Conservation (phyloP, 2,329 filamentous ascomycete species). For the Aureobasidium sp. region DNA sequence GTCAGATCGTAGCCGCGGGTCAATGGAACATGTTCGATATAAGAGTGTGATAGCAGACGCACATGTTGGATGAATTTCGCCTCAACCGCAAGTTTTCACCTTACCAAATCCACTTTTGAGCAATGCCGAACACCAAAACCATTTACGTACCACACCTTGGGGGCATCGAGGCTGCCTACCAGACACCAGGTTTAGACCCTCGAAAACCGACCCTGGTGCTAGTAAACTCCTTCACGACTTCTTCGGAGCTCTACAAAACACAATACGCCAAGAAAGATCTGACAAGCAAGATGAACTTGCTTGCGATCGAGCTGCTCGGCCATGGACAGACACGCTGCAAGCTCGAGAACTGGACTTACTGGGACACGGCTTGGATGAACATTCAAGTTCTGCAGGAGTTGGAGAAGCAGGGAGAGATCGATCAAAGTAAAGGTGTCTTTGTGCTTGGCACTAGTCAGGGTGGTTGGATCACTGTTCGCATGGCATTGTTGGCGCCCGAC, state of each 20-base stretch:
- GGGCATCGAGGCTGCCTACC: slow-evolving; percentile 43
- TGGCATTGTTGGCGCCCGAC: slow-evolving; percentile 45
- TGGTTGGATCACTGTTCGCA: slow-evolving; percentile 45
- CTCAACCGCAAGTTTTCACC: too few species aligned
- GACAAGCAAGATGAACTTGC: slow-evolving; percentile 37
- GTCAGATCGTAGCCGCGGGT: too few species aligned
- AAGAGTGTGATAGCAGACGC: too few species aligned
- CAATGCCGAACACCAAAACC: slow-evolving; percentile 24
- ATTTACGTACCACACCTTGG: slow-evolving; percentile 44
- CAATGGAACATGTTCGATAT: too few species aligned
- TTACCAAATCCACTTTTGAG: too few species aligned
- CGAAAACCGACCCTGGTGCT: slow-evolving; percentile 46
- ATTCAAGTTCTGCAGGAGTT: slow-evolving; percentile 35
- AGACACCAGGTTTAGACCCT: slow-evolving; percentile 32
- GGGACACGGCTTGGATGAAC: slow-evolving; percentile 46
- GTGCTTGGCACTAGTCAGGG: slow-evolving; percentile 48
- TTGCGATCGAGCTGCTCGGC: slow-evolving; percentile 48
- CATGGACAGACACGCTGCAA: slow-evolving; percentile 43
- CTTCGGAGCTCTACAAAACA: slow-evolving; percentile 34
- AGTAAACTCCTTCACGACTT: slow-evolving; percentile 47
- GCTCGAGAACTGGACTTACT: slow-evolving; percentile 46
- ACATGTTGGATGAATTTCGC: too few species aligned
- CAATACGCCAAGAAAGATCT: slow-evolving; percentile 26
- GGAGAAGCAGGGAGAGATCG: slow-evolving; percentile 33
- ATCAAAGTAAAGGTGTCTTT: slow-evolving; percentile 25